These are phyloP conservation scores for Vicia sativa DNA, from an alignment of 306 rosid genomes.

Conservation along the genomic window DNA sequence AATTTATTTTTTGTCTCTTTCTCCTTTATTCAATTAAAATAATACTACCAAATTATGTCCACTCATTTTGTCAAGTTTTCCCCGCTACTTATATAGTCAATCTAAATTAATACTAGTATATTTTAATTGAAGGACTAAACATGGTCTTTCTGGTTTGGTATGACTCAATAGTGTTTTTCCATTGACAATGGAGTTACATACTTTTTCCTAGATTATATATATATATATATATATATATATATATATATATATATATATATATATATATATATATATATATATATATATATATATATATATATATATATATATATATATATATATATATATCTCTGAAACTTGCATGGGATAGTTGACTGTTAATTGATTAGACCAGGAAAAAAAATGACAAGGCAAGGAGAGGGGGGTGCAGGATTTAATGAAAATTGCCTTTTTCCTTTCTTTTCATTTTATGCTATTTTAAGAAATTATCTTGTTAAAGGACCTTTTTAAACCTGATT, in stretches of 20 bases:
- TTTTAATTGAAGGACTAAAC: not conserved
- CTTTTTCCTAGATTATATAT: not conserved
- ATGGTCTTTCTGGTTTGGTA: not conserved
- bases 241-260: no score
- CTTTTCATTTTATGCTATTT: slow-evolving; percentile 31
- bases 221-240: no score
- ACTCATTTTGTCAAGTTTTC: not conserved
- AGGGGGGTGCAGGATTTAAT: slow-evolving; percentile 1
- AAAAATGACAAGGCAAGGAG: slow-evolving; percentile 1
- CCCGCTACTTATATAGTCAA: not conserved
- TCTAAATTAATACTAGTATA: not conserved
- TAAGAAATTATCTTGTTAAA: slow-evolving; percentile 18
- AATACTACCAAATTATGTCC: not conserved
- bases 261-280: no score
- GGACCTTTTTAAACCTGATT: slow-evolving; percentile 33
- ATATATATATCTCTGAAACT: no score
- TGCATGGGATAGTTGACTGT: not conserved
- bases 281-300: no score
- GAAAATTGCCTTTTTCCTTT: slow-evolving; percentile 27
- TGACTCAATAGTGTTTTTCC: not conserved
- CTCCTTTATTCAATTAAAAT: slow-evolving; percentile 8
- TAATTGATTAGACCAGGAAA: not conserved
- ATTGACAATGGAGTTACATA: not conserved
- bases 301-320: no score
- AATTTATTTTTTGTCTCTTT: not conserved